These are phyloP conservation scores for Pseudogymnoascus sp. DNA, from an alignment of 2,329 filamentous ascomycete species.

Conservation along the genomic window DNA sequence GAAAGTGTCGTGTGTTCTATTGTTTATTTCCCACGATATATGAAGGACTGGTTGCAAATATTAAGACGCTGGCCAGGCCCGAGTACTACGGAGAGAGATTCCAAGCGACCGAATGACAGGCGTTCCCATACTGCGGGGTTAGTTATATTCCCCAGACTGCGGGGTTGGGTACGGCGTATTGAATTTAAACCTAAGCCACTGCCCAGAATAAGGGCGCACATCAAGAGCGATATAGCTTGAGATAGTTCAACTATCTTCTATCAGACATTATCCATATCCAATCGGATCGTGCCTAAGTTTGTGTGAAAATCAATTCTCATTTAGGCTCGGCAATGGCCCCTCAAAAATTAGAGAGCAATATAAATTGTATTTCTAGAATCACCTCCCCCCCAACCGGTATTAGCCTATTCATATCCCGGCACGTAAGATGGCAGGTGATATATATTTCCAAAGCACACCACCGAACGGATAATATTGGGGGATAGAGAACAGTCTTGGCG, in stretches of 20 bases:
- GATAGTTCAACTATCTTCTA: background rate
- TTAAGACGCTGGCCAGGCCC: background rate
- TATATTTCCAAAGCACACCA: background rate
- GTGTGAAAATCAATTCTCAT: background rate
- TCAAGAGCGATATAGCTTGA: background rate
- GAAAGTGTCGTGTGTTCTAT: background rate
- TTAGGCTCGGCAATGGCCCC: background rate
- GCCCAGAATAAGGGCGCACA: background rate
- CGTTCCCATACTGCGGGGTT: background rate
- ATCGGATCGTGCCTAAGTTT: background rate
- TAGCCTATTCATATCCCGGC: too few relatives aligned
- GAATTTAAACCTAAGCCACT: background rate
- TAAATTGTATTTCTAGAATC: background rate
- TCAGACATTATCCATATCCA: background rate
- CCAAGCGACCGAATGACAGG: background rate
- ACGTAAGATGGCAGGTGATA: background rate
- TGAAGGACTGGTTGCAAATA: background rate
- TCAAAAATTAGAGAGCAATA: background rate
- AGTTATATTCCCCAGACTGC: background rate
- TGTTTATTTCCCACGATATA: background rate
- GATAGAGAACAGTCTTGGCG: background rate
- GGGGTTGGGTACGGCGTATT: background rate
- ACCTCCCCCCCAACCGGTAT: background rate
- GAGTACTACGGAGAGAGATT: background rate
- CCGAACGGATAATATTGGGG: background rate